A percentile compares a stretch with the other conserved stretches of the same genome.
Evolutionary conservation across 768 basidiomycete species (phyloP).

Genomic region (Exsudoporus frostii): DNA sequence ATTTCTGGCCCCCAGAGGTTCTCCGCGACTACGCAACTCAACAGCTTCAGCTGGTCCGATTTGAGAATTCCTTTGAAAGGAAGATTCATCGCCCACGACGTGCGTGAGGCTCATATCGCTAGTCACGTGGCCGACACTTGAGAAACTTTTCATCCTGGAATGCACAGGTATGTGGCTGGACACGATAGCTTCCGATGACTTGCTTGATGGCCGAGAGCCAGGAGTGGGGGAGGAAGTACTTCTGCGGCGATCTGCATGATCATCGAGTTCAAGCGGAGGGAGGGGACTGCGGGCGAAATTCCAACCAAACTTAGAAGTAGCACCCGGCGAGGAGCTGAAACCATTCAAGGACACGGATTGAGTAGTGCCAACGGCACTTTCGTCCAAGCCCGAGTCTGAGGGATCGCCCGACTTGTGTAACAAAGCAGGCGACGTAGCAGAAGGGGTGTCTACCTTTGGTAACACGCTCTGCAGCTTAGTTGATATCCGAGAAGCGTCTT

Average conservation of each 20-base stretch:
- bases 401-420: conserved; percentile 5
- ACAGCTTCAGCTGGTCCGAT: conserved; percentile 27
- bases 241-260: conserved; percentile 13
- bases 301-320: conserved; percentile 37
- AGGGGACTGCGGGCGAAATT: conserved; percentile 38
- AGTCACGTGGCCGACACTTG: conserved; percentile 11
- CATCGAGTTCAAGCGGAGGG: conserved; percentile 40
- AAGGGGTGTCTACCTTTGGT: conserved; percentile 1
- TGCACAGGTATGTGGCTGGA: conserved; percentile 46
- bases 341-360: not conserved
- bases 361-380: not conserved
- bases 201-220: conserved; percentile 25
- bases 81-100: conserved; percentile 22
- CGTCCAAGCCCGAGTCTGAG: not conserved
- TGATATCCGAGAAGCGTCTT: not conserved
- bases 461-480: not conserved
- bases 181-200: conserved; percentile 19
- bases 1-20: conserved; percentile 15
- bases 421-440: not conserved
- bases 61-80: conserved; percentile 25
- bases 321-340: conserved; percentile 19
- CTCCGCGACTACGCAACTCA: conserved; percentile 24
- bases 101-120: conserved; percentile 24
- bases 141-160: conserved; percentile 35
- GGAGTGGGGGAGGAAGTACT: conserved; percentile 25